Evolutionary conservation across 2,329 filamentous ascomycete species (phyloP).

Genomic region (Nigrospora osmanthi): DNA sequence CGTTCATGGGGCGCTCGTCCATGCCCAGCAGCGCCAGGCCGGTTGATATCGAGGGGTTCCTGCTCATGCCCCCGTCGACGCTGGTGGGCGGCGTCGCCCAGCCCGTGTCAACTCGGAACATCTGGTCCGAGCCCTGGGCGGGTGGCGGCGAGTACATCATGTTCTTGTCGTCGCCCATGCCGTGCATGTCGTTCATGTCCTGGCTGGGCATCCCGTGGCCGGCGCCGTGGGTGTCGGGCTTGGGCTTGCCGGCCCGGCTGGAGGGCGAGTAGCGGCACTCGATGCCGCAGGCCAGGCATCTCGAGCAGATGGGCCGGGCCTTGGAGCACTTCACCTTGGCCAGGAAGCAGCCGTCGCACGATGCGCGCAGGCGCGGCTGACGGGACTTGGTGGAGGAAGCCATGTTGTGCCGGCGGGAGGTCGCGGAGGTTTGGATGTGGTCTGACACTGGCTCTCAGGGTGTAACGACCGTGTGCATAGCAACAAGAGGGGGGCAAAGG

Average conservation of each 20-base stretch:
- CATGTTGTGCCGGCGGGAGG: constrained; percentile 2
- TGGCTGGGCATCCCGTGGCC: constrained; percentile 8
- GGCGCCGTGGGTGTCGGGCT: constrained; percentile 21
- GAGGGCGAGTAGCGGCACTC: constrained; percentile 46
- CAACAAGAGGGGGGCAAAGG: background rate
- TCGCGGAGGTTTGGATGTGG: too few relatives aligned
- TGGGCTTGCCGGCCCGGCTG: constrained; percentile 40
- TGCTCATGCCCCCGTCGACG: constrained; percentile 23
- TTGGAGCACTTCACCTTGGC: constrained; percentile 52
- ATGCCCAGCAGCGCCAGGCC: constrained; percentile 21
- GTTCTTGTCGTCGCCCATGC: constrained; percentile 16
- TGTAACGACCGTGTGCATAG: background rate
- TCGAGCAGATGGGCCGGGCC: constrained; percentile 41
- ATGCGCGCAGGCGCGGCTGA: constrained; percentile 35
- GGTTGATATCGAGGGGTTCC: constrained; percentile 25
- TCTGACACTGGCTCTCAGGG: background rate
- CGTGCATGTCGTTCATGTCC: constrained; percentile 12
- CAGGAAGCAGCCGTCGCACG: constrained; percentile 46
- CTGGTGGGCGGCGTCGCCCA: constrained; percentile 30
- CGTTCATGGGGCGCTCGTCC: constrained; percentile 16
- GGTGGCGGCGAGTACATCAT: constrained; percentile 19
- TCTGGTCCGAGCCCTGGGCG: constrained; percentile 15
- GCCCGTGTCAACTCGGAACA: constrained; percentile 27
- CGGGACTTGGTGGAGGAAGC: constrained; percentile 22
- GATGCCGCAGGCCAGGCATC: constrained; percentile 40